Base-by-base conservation (phyloP, 352 stramenopile species). In the Phytophthora idaei region DNA sequence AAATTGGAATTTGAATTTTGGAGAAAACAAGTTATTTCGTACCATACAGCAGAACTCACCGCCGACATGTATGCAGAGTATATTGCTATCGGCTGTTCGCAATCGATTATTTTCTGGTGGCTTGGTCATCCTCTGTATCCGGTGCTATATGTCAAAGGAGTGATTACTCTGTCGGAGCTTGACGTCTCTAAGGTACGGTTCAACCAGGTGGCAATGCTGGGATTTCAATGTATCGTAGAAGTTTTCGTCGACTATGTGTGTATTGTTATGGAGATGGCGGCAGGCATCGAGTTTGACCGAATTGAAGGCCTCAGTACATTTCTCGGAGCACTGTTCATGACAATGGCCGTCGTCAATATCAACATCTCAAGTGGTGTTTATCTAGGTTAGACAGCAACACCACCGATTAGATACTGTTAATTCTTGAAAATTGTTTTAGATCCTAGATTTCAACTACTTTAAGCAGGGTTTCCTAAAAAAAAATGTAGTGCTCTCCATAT, bases 1-100 rank as follows among this genome's bases (percentile, higher is more conserved):
- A 58, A 47, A n/a, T 21, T 67, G 6, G 41, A 67, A 15, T 78
- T 73, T 25, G 50, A 76, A n/a, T 17, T 57, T 2, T 81, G 76
- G 72, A 64, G 44, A 32, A 37, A 29, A n/a, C 71, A 71, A 17
- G 39, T 73, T 5, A 49, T 85, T 4, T 32, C 47, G 0, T 67
- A 80, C n/a, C 73, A 83, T 21, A 75, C 75, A 12, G 69, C 74
- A 32, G 77, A 85, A 57, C 27, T 63, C 6, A 76, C 74, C 6
- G 72, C 72, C 27, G 74, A 81, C 39, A 85, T 85, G 74, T 80
- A 77, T 25, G 71, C 77, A n/a, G 77, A 85, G 61, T 83, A 85
- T 45, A 73, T 85, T 34, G 74, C 74, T 0, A 82, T 85, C 34
- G 74, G 63, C 1, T 85, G 74, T 28, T 83, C 78, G 0, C 61